Percentiles rank a stretch among this genome's conserved stretches.
Conservation (phyloP, 192 early-diverging fungal genomes). For the Radiomyces spectabilis region DNA sequence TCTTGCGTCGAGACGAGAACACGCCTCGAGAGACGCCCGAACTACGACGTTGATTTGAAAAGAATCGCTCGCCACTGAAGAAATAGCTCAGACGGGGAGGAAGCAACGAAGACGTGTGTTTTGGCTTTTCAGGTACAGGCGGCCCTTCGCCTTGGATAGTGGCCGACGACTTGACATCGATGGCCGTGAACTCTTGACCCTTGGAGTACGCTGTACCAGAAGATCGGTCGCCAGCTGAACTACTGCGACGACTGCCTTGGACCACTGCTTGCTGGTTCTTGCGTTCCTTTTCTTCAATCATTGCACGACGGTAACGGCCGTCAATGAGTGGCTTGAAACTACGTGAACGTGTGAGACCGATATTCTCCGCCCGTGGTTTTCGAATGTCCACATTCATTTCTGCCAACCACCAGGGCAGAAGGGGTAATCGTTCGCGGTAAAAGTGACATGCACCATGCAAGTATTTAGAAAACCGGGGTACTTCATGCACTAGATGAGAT, state of each 20-base stretch:
- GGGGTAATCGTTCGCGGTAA: constrained; percentile 32
- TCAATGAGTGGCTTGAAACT: constrained; percentile 29
- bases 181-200: no score
- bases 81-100: constrained; percentile 1
- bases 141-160: no score
- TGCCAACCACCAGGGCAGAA: constrained; percentile 43
- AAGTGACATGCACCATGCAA: constrained; percentile 38
- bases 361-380: constrained; percentile 30
- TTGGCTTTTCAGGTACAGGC: neutral
- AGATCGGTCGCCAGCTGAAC: no score
- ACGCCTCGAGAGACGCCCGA: no score
- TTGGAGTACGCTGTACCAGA: no score
- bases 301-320: constrained; percentile 22
- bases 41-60: neutral
- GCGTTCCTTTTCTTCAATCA: constrained; percentile 27
- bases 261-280: constrained; percentile 7
- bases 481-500: constrained; percentile 39
- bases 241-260: no score
- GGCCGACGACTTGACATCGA: no score
- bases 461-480: constrained; percentile 44
- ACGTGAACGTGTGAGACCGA: constrained; percentile 23
- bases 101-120: neutral
- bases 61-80: neutral
- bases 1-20: no score
- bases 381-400: constrained; percentile 42